Base-by-base conservation (phyloP, 2,329 filamentous ascomycete genomes). In the Fusarium odoratissimum region DNA sequence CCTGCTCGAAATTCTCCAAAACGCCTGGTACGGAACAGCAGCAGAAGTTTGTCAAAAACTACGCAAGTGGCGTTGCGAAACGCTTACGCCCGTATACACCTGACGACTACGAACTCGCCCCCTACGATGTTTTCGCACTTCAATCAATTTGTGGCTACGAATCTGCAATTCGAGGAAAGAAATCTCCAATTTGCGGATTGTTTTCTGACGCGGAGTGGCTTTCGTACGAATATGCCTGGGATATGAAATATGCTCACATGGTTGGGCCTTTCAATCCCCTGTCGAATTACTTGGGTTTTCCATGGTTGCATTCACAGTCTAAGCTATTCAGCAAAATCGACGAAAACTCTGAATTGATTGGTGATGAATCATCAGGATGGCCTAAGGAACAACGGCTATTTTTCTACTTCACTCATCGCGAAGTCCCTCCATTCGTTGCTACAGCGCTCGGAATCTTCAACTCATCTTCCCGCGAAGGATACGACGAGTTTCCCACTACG, bases 231-330 rank as follows among this genome's bases (percentile, higher is more conserved):
- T 76, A 76, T 23, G 74, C 74, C 4, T 76, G 74, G 74, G 74
- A 76, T 23, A 75, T 76, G 74, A 76, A 74, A 57, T 76, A 76
- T 38, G 72, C 74, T 8, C 55, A 76, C 25, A 76, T 76, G 74
- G 74, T 76, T 3, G 74, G 74, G 1, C 74, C 72, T 1, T 52
- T 75, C 12, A 76, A 76, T 13, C 72, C 72, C 44, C 42, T 76
- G 1, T 76, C 74, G 2, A 74, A 60, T 4, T 64, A 75, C 42
- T 64, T 76, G 9, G 74, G 74, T 11, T 72, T 76, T 10, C 74
- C 74, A 0, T 76, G 74, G 74, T 16, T 76, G 4, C 23, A 69
- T 4, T 69, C 74, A 8, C 74, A 76, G 30, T 67, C 74, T 7
- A 44, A 28, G 6, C 74, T 76, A 0, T 75, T 76, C 17, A 63